phyloP scores from a whole-genome alignment of 306 rosid species.

The Pueraria montana region DNA sequence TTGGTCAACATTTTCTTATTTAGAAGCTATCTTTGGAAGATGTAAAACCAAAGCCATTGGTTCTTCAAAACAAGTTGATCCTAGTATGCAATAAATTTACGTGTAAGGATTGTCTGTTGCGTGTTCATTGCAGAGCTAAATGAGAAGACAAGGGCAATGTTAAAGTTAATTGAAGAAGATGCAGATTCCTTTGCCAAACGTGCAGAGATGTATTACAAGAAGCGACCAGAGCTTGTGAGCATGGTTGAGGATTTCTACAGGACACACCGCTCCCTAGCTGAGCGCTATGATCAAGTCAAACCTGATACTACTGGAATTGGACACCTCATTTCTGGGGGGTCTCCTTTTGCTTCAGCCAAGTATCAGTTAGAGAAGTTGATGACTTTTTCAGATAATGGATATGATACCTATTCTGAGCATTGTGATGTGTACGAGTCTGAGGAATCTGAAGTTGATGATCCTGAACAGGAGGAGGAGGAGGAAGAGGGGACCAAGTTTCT shows the following conservation, averaged over 20 bases:
- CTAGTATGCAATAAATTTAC: neutral
- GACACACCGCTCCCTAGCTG: constrained; percentile 79
- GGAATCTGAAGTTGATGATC: constrained; percentile 89
- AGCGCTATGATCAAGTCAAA: constrained; percentile 79
- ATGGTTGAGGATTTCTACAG: constrained; percentile 90
- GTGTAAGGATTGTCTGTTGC: constrained; percentile 31
- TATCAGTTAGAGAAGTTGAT: constrained; percentile 52
- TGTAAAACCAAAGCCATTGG: neutral
- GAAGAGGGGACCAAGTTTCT: constrained; percentile 46
- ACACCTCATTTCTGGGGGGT: constrained; percentile 54
- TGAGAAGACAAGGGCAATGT: constrained; percentile 74
- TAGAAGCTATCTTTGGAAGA: neutral
- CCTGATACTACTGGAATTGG: constrained; percentile 67
- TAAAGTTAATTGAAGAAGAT: constrained; percentile 76
- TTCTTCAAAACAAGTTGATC: neutral
- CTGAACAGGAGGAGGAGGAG: constrained; percentile 58
- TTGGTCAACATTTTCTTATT: neutral
- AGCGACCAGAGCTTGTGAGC: constrained; percentile 77
- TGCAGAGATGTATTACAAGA: constrained; percentile 97
- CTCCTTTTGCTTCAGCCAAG: constrained; percentile 73
- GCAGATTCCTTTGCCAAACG: constrained; percentile 91
- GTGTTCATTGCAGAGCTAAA: constrained; percentile 65
- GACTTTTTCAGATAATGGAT: constrained; percentile 53
- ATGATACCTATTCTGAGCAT: constrained; percentile 68
- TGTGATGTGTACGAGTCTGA: constrained; percentile 64